phyloP scores from a whole-genome alignment of 176 grass and related monocot species.

The Oryza nivara region DNA sequence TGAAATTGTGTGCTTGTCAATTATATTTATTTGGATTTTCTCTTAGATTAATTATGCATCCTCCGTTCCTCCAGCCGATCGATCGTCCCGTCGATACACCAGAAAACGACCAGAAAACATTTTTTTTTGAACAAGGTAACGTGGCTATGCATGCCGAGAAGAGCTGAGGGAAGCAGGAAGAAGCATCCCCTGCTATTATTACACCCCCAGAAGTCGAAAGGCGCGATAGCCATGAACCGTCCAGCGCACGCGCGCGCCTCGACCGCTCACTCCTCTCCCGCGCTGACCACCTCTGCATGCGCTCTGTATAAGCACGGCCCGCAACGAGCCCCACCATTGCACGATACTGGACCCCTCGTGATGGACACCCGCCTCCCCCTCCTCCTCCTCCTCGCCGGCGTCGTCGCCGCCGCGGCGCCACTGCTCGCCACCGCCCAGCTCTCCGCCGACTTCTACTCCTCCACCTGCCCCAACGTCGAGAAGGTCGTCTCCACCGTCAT shows the following conservation, averaged over 20 bases:
- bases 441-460: constrained; percentile 35
- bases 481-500: constrained; percentile 43
- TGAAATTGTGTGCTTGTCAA: no score
- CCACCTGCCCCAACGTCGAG: constrained; percentile 50
- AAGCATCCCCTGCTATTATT: constrained; percentile 41
- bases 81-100: not conserved
- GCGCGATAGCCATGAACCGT: constrained; percentile 7
- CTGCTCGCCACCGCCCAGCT: constrained; percentile 33
- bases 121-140: not conserved
- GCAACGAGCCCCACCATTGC: constrained; percentile 2
- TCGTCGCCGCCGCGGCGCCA: not conserved
- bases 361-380: constrained; percentile 44
- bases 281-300: constrained; percentile 33
- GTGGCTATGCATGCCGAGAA: not conserved
- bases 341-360: not conserved
- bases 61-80: no score
- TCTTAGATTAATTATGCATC: no score
- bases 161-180: not conserved
- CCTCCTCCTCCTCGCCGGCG: constrained; percentile 11
- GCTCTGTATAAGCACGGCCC: constrained; percentile 38
- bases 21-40: no score
- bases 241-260: not conserved
- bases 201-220: not conserved
- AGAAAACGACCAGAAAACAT: not conserved
- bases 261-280: constrained; percentile 5